Evolutionary conservation across 1,139 yeast species (phyloP).

Genomic region (Candida tropicalis): DNA sequence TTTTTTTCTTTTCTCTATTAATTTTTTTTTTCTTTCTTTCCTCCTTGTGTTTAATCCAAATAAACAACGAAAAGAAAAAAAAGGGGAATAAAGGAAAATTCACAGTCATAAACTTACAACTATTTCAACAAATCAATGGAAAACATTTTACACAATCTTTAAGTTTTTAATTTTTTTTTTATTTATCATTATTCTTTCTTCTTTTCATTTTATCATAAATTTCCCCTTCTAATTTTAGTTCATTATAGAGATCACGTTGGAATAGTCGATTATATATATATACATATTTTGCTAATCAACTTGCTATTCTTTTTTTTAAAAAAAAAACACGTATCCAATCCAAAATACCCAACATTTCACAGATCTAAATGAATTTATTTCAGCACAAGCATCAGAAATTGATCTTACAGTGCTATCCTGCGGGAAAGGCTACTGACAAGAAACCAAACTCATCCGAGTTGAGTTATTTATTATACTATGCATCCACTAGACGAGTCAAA

Average conservation of each 20-base stretch:
- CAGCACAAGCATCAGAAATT: slow-evolving; percentile 87
- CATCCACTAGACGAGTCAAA: slow-evolving; percentile 87
- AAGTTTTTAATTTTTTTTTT: not conserved
- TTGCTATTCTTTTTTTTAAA: too few relatives aligned
- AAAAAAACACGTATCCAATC: too few relatives aligned
- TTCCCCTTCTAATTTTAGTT: too few relatives aligned
- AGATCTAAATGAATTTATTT: slow-evolving; percentile 38
- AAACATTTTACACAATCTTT: not conserved
- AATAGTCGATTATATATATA: too few relatives aligned
- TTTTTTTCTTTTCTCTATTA: slow-evolving; percentile 1
- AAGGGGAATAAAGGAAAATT: slow-evolving; percentile 1
- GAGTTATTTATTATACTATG: slow-evolving; percentile 84
- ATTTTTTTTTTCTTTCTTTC: not conserved
- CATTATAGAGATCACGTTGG: too few relatives aligned
- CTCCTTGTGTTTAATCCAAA: not conserved
- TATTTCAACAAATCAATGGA: not conserved
- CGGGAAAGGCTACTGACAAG: slow-evolving; percentile 82
- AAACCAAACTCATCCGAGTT: slow-evolving; percentile 91
- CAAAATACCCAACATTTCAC: too few relatives aligned
- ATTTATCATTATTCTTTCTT: not conserved
- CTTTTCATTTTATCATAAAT: not conserved
- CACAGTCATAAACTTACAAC: not conserved
- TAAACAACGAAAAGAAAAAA: not conserved
- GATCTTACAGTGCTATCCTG: slow-evolving; percentile 89
- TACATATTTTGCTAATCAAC: slow-evolving; percentile 2